Evolutionary conservation across 148 eudicot species (phyloP), one percentile per base, ranked within the genome.

Genomic region (Amaranthus cruentus): DNA sequence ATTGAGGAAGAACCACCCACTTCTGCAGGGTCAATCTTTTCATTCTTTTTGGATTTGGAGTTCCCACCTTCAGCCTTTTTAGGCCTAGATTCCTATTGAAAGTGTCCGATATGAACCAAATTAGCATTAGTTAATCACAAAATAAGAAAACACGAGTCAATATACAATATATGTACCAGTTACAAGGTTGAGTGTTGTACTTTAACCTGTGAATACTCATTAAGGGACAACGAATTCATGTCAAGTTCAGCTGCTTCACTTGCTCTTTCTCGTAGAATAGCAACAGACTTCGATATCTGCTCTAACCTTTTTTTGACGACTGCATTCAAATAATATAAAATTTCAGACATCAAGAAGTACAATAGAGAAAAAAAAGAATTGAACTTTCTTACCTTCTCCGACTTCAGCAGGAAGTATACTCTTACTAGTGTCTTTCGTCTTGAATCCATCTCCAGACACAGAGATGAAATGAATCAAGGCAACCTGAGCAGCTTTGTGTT

Each of bases 401-500:
- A 10, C 51, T 70, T 54, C 52, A 46, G 52, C 73, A 55, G 64
- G 49, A 56, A 15, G 44, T 15, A 13, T 28, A 71, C 64, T 71
- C 54, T 71, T 71, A 66, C 42, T 66, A 54, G 54, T 48, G 47
- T 57, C 64, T 21, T 3, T 13, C 54, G 58, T 56, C 64, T 46
- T 71, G 4, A 8, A 49, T 14, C 18, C 53, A n/a, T 71, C 73
- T 71, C 18, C 46, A 51, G 52, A 59, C 13, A 42, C 12, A 13
- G 71, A 55, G 62, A 72, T 51, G 38, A 84, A 74, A 72, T 80
- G 81, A 7, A 53, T 66, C 50, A 76, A 78, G 60, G 89, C 89
- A 7, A 75, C 50, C 58, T 71, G 71, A 66, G 87, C 89, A 60
- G 84, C 85, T 43, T 77, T 50, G 53, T 84, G 73, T n/a, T 82